Conservation (phyloP, 1,284 basidiomycete species). For the Exobasidium cylindrosporum region DNA sequence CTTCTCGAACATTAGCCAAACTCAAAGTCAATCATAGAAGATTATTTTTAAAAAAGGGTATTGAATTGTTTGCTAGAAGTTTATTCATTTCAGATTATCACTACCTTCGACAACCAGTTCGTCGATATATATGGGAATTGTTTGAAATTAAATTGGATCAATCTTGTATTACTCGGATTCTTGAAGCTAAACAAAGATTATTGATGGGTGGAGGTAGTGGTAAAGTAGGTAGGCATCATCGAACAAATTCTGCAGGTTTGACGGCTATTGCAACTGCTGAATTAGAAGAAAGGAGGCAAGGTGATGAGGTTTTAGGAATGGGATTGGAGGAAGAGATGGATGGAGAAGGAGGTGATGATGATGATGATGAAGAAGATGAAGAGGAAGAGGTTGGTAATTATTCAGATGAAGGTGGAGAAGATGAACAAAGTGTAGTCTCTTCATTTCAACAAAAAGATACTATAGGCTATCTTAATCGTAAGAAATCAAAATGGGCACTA, state of each 20-base stretch:
- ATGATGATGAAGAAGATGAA: slow-evolving; percentile 11
- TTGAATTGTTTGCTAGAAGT: slow-evolving; percentile 36
- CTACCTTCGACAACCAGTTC: slow-evolving; percentile 73
- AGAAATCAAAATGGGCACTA: not conserved
- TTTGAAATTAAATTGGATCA: slow-evolving; percentile 64
- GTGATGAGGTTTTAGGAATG: not conserved
- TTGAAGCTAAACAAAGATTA: not conserved
- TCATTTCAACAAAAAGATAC: not conserved
- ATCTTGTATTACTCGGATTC: slow-evolving; percentile 20
- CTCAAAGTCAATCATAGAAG: slow-evolving; percentile 60
- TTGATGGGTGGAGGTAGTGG: not conserved
- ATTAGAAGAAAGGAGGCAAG: not conserved
- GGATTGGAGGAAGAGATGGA: slow-evolving; percentile 5
- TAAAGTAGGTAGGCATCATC: not conserved
- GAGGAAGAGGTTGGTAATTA: slow-evolving; percentile 1
- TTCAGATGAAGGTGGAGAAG: not conserved
- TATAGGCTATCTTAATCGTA: not conserved
- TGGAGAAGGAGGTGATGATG: slow-evolving; percentile 20
- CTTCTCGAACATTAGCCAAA: slow-evolving; percentile 38
- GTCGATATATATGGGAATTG: slow-evolving; percentile 85
- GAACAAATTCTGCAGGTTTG: not conserved
- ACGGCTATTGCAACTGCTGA: not conserved
- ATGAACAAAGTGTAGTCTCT: not conserved
- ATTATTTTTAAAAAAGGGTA: slow-evolving; percentile 20
- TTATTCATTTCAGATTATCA: slow-evolving; percentile 58